Evolutionary conservation across 2,329 filamentous ascomycete genomes (phyloP).

Genomic region (Kalmusia sp.): DNA sequence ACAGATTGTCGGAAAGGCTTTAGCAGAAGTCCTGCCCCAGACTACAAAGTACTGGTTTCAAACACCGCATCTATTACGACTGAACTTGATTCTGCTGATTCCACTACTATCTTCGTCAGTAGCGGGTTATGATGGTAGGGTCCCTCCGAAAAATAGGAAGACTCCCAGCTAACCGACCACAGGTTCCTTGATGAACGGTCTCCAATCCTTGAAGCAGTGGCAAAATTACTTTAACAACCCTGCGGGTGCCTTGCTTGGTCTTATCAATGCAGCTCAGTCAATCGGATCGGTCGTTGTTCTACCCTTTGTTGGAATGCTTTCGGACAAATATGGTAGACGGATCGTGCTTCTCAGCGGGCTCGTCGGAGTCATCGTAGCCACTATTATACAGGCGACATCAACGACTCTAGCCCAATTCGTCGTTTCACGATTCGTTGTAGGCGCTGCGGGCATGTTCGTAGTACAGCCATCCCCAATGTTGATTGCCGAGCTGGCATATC

Average conservation of each 20-base stretch:
- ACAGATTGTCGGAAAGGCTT: constrained; percentile 34
- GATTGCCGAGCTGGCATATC: constrained; percentile 40
- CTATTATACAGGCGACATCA: constrained; percentile 15
- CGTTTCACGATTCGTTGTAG: constrained; percentile 20
- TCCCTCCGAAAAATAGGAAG: neutral
- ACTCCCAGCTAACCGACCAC: neutral
- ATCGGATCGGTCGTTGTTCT: constrained; percentile 15
- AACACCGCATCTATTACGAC: constrained; percentile 50
- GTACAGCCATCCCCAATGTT: constrained; percentile 34
- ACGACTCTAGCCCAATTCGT: constrained; percentile 16
- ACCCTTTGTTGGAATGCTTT: constrained; percentile 8
- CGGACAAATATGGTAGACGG: constrained; percentile 16
- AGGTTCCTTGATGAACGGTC: constrained; percentile 21
- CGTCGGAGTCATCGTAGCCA: constrained; percentile 13
- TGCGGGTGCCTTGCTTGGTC: constrained; percentile 15
- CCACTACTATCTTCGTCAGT: constrained; percentile 53
- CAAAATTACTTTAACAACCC: constrained; percentile 17
- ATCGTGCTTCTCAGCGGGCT: constrained; percentile 9
- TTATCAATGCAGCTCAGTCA: constrained; percentile 18
- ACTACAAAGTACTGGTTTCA: constrained; percentile 53
- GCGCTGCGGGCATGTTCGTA: constrained; percentile 24
- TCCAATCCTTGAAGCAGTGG: constrained; percentile 19
- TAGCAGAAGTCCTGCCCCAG: constrained; percentile 51
- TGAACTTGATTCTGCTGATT: constrained; percentile 55
- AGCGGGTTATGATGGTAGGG: constrained; percentile 55